phyloP scores from a whole-genome alignment of 441 rosid species.

The Macaranga tanarius region DNA sequence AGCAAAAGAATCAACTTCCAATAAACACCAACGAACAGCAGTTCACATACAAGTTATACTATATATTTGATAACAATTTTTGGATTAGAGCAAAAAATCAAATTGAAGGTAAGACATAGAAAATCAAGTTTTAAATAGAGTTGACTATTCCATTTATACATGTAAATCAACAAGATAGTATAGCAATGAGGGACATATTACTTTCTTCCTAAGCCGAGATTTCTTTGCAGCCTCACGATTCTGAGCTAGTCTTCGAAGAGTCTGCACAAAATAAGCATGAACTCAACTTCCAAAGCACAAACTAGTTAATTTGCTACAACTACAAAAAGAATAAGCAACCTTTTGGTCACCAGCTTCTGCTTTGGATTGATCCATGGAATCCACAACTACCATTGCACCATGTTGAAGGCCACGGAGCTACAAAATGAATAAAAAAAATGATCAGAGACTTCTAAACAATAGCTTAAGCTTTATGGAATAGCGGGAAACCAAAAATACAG shows the following conservation, averaged over 20 bases:
- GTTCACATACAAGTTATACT: background rate
- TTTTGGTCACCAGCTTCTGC: conserved; percentile 59
- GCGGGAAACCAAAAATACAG: background rate
- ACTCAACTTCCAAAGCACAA: background rate
- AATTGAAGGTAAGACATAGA: background rate
- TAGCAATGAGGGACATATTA: conserved; percentile 11
- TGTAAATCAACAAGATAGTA: no score
- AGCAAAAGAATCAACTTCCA: background rate
- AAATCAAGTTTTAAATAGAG: background rate
- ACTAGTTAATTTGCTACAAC: background rate
- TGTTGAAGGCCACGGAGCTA: conserved; percentile 43
- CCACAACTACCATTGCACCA: conserved; percentile 46
- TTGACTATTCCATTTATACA: no score
- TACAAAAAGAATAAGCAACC: conserved; percentile 34
- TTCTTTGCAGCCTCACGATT: conserved; percentile 98
- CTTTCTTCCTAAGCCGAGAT: conserved; percentile 93
- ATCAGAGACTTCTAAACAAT: background rate
- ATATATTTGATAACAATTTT: background rate
- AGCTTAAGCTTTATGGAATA: background rate
- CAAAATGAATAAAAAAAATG: background rate
- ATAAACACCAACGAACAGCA: background rate
- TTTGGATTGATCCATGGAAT: conserved; percentile 63
- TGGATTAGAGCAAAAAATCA: background rate
- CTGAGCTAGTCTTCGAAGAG: conserved; percentile 93
- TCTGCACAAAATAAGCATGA: conserved; percentile 46